Evolutionary conservation across 2,329 filamentous ascomycete species (phyloP), one percentile per base, ranked within the genome.

Genomic region (Graphilbum ipis-grandicollis): DNA sequence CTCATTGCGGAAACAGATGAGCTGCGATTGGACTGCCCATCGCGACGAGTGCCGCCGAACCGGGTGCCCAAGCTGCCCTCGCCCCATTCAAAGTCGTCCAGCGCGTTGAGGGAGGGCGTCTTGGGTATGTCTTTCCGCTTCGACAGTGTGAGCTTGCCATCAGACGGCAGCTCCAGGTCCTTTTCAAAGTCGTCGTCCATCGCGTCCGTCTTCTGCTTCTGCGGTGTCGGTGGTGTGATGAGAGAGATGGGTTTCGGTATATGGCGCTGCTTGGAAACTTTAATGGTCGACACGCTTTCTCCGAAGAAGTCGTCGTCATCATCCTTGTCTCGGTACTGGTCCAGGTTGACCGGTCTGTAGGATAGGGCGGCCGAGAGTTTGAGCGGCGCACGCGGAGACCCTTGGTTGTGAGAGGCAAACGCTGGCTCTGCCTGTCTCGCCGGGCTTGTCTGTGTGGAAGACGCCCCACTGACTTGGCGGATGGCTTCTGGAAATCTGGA

Each of bases 11-110:
- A 93, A 26, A 79, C 75, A 15, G 84, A 88, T 1, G 85, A 93
- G 59, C 83, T 90, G 48, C 83, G 75, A 49, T 76, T 75, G 34
- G 83, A 86, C 30, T 73, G 74, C n/a, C 67, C 70, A 49, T 88
- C 83, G 48, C 83, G 75, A 45, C 75, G 71, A 13, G 84, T 93
- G 32, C 88, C 88, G 29, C 81, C 86, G 57, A 86, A 88, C 39
- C 88, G 73, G 32, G 88, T 93, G 29, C 88, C 85, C 41, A 94
- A 65, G 53, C 86, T 94, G 38, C 85, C 86, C 57, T 96, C 90
- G 36, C 80, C 83, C 80, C 88, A 93, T 51, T 94, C 86, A 47
- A 93, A 75, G 43, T 93, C 86, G 36, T 93, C 83, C 41, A 63
- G 56, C 35, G 61, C 59, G 43, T 66, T 68, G 22, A 62, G 55